These are phyloP conservation scores for Magnolia changhungtana DNA, from an alignment of 164 flowering plant species.

Conservation along the genomic window DNA sequence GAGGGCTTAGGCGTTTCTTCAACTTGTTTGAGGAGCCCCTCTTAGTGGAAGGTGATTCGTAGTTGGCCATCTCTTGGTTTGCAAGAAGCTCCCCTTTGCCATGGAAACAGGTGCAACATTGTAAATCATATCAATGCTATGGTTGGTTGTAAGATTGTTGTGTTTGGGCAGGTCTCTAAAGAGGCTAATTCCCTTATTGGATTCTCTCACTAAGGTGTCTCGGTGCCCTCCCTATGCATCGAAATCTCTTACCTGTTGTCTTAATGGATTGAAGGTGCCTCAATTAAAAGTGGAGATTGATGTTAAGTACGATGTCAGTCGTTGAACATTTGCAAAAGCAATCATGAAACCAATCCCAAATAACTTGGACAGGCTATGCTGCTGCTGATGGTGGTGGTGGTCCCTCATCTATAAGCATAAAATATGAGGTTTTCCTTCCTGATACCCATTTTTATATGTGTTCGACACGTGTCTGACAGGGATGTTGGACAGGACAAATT, in stretches of 20 bases:
- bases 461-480: background rate
- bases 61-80: too few relatives aligned
- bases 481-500: background rate
- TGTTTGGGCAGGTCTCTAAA: too few relatives aligned
- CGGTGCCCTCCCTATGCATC: background rate
- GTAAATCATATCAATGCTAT: too few relatives aligned
- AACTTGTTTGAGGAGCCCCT: too few relatives aligned
- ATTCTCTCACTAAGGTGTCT: background rate
- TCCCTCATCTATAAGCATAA: background rate
- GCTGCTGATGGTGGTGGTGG: background rate
- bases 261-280: too few relatives aligned
- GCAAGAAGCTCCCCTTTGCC: too few relatives aligned
- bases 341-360: background rate
- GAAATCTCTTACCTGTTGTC: background rate
- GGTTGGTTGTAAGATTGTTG: too few relatives aligned
- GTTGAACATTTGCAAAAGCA: background rate
- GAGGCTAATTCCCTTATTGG: background rate
- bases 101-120: too few relatives aligned
- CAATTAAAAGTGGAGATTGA: background rate
- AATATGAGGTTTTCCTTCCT: background rate
- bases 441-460: background rate
- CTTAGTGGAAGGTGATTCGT: too few relatives aligned
- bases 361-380: background rate
- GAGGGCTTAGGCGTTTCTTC: too few relatives aligned
- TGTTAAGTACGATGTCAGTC: background rate